Evolutionary conservation across 768 basidiomycete genomes (phyloP).

Genomic region (Boletus tomentosulus): DNA sequence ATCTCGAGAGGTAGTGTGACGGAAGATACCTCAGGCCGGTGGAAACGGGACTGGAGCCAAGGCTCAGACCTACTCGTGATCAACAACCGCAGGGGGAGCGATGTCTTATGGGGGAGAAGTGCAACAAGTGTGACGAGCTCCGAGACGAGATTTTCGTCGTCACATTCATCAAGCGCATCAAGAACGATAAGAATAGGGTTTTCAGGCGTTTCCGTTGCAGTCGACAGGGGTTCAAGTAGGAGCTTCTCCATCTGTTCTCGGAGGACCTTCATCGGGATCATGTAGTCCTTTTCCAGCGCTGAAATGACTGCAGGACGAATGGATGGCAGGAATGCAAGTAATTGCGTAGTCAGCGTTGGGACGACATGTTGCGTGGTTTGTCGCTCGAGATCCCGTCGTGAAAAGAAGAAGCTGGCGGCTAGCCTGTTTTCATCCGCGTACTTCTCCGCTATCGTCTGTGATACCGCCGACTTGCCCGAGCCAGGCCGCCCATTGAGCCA

Average conservation of each 20-base stretch:
- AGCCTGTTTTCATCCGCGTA: slow-evolving; percentile 18
- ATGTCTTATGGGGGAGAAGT: slow-evolving; percentile 7
- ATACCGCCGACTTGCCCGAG: slow-evolving; percentile 28
- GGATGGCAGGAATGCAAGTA: slow-evolving; percentile 20
- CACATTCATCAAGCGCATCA: slow-evolving; percentile 27
- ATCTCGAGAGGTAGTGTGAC: slow-evolving; percentile 16
- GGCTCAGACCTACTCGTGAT: slow-evolving; percentile 24
- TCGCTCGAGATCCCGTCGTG: slow-evolving; percentile 23
- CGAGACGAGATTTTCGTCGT: slow-evolving; percentile 21
- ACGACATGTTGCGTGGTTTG: slow-evolving; percentile 23
- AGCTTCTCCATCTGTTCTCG: slow-evolving; percentile 29
- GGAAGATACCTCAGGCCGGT: slow-evolving; percentile 8
- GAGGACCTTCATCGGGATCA: slow-evolving; percentile 25
- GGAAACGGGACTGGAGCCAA: slow-evolving; percentile 19
- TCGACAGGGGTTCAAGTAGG: slow-evolving; percentile 17
- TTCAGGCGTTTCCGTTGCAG: slow-evolving; percentile 2
- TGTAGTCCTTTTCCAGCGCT: slow-evolving; percentile 23
- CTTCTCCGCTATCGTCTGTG: slow-evolving; percentile 30
- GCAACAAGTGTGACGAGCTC: slow-evolving; percentile 24
- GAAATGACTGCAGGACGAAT: slow-evolving; percentile 19
- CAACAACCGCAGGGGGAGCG: slow-evolving; percentile 22
- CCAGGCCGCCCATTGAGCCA: slow-evolving; percentile 27
- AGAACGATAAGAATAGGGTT: slow-evolving; percentile 19
- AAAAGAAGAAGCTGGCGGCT: slow-evolving; percentile 37
- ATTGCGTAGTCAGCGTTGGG: slow-evolving; percentile 31